Evolutionary conservation across 768 basidiomycete genomes (phyloP).

Genomic region (Grammothele lineata): DNA sequence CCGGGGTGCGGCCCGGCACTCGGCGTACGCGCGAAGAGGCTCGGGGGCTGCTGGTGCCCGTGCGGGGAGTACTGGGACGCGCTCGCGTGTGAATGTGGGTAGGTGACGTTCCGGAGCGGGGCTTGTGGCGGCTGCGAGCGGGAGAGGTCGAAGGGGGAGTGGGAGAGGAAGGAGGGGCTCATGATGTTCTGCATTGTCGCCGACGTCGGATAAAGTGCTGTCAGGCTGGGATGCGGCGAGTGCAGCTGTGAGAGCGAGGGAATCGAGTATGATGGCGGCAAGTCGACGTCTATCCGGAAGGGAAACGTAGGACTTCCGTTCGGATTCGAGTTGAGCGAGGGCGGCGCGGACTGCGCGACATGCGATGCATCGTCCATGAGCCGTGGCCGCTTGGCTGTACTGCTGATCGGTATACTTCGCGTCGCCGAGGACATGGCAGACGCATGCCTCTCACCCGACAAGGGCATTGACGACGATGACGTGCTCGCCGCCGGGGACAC

Average conservation of each 20-base stretch:
- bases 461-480: constrained; percentile 19
- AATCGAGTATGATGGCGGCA: constrained; percentile 16
- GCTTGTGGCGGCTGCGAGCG: neutral
- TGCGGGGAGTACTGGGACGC: constrained; percentile 12
- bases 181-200: constrained; percentile 11
- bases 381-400: constrained; percentile 20
- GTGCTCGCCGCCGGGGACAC: constrained; percentile 12
- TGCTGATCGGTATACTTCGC: constrained; percentile 14
- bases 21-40: constrained; percentile 3
- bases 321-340: constrained; percentile 9
- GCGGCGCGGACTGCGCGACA: constrained; percentile 13
- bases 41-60: constrained; percentile 11
- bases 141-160: constrained; percentile 14
- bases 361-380: constrained; percentile 13
- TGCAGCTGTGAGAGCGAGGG: constrained; percentile 17
- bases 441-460: constrained; percentile 27
- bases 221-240: constrained; percentile 14
- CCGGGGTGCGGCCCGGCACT: no score
- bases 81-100: constrained; percentile 7
- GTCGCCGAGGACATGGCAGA: constrained; percentile 12
- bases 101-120: constrained; percentile 15
- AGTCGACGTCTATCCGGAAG: constrained; percentile 26
- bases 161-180: constrained; percentile 12
- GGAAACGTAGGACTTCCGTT: constrained; percentile 19
- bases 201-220: constrained; percentile 8